These are phyloP conservation scores for Capsicum chinense DNA, from an alignment of 257 asterid genomes.

Conservation along the genomic window DNA sequence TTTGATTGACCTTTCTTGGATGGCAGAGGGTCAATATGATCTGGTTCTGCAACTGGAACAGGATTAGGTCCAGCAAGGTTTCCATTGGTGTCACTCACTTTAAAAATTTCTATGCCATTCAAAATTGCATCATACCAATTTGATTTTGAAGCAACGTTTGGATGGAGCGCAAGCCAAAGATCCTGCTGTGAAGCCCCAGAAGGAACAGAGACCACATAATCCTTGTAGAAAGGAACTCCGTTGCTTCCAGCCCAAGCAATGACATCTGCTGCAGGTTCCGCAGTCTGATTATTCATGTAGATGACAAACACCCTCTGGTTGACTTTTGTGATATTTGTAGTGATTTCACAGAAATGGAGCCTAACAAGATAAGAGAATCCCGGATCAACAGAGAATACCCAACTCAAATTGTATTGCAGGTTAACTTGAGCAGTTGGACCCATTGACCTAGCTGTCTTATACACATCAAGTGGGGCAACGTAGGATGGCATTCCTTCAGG, in stretches of 20 bases:
- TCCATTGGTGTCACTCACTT: constrained; percentile 55
- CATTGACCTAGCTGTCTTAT: constrained; percentile 55
- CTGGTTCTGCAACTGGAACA: constrained; percentile 53
- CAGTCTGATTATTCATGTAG: constrained; percentile 54
- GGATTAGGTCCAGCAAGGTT: constrained; percentile 94
- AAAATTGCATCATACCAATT: constrained; percentile 70
- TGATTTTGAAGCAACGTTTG: constrained; percentile 41
- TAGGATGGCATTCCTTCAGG: constrained; percentile 41
- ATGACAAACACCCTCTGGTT: constrained; percentile 55
- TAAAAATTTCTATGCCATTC: constrained; percentile 85
- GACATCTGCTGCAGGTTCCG: constrained; percentile 48
- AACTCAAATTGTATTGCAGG: constrained; percentile 50
- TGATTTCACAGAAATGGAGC: constrained; percentile 66
- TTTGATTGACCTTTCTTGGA: constrained; percentile 45
- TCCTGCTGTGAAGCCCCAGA: constrained; percentile 63
- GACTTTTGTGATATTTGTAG: constrained; percentile 31
- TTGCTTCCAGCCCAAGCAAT: constrained; percentile 51
- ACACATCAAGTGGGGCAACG: constrained; percentile 57
- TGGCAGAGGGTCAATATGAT: constrained; percentile 33
- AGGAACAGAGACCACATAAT: constrained; percentile 64
- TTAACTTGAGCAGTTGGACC: constrained; percentile 49
- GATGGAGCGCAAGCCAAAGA: constrained; percentile 77
- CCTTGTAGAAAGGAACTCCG: constrained; percentile 63
- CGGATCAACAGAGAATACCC: constrained; percentile 55
- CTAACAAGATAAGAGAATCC: constrained; percentile 64